Evolutionary conservation across 2,329 filamentous ascomycete genomes (phyloP).

Genomic region (Chaetomium globosum): DNA sequence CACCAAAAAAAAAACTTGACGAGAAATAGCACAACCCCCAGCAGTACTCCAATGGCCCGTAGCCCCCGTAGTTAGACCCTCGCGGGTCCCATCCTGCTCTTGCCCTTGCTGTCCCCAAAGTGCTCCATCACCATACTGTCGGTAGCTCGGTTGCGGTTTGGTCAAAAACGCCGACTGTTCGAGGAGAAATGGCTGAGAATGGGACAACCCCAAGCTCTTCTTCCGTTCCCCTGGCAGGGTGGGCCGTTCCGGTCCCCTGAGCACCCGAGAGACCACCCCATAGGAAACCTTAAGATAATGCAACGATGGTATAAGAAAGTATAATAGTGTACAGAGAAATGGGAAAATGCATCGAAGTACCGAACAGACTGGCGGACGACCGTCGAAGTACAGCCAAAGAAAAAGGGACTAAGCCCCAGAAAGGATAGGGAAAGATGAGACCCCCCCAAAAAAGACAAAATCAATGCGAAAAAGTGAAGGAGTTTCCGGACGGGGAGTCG

Average conservation of each 20-base stretch:
- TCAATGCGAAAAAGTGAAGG: constrained; percentile 24
- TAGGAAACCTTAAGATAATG: neutral
- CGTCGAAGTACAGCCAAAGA: neutral
- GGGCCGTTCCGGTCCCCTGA: too few species aligned
- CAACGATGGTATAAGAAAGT: constrained; percentile 7
- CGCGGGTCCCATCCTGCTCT: constrained; percentile 18
- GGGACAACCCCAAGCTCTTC: too few species aligned
- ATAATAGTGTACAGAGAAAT: constrained; percentile 15
- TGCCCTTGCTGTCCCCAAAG: neutral
- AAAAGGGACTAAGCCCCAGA: neutral
- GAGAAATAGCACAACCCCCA: constrained; percentile 8
- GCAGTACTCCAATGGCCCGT: neutral
- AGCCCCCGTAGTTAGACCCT: constrained; percentile 16
- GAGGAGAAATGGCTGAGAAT: too few species aligned
- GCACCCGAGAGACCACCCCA: neutral
- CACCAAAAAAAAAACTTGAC: neutral
- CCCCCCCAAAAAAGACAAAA: constrained; percentile 3
- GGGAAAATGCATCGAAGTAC: constrained; percentile 12
- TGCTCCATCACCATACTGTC: neutral
- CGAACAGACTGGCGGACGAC: constrained; percentile 15
- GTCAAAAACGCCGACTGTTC: neutral
- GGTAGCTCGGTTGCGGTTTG: neutral
- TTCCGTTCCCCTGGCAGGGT: too few species aligned
- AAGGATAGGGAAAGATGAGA: neutral
- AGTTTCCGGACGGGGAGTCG: constrained; percentile 34